A percentile compares a stretch with the other conserved stretches of the same genome.
Evolutionary conservation across 164 flowering plant species (phyloP).

Genomic region (Magnolia sinica): DNA sequence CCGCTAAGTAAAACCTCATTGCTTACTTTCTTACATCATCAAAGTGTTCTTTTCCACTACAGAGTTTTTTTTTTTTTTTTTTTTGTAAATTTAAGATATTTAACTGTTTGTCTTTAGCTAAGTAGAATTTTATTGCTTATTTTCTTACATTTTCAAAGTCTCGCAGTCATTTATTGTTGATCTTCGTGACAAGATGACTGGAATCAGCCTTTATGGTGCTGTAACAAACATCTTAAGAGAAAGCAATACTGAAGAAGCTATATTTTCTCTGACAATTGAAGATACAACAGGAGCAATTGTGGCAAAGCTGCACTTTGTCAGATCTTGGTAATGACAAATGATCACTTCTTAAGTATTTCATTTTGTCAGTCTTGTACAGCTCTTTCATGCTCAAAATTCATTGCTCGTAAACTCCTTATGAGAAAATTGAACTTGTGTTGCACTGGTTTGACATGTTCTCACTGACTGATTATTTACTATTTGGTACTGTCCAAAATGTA

Average conservation of each 20-base stretch:
- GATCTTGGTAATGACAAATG: constrained; percentile 50
- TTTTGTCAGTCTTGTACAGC: no score
- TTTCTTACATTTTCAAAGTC: constrained; percentile 25
- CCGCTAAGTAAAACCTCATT: neutral
- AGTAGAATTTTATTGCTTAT: neutral
- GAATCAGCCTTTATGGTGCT: constrained; percentile 78
- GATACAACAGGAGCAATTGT: constrained; percentile 66
- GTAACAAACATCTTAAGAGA: constrained; percentile 54
- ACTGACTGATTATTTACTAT: no score
- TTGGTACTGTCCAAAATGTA: no score
- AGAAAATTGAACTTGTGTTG: no score
- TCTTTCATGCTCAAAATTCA: no score
- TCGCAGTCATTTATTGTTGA: constrained; percentile 80
- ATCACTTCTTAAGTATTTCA: neutral
- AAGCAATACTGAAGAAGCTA: constrained; percentile 26
- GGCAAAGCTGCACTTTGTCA: constrained; percentile 66
- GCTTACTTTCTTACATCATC: constrained; percentile 15
- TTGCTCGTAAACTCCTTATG: no score
- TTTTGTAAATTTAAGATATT: no score
- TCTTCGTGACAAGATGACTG: constrained; percentile 86
- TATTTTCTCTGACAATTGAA: constrained; percentile 56
- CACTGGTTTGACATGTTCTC: no score
- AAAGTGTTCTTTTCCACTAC: constrained; percentile 4
- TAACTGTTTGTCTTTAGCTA: neutral
- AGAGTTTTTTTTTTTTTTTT: neutral